These are phyloP conservation scores for Saitozyma podzolica DNA, from an alignment of 768 basidiomycete species.

Conservation along the genomic window DNA sequence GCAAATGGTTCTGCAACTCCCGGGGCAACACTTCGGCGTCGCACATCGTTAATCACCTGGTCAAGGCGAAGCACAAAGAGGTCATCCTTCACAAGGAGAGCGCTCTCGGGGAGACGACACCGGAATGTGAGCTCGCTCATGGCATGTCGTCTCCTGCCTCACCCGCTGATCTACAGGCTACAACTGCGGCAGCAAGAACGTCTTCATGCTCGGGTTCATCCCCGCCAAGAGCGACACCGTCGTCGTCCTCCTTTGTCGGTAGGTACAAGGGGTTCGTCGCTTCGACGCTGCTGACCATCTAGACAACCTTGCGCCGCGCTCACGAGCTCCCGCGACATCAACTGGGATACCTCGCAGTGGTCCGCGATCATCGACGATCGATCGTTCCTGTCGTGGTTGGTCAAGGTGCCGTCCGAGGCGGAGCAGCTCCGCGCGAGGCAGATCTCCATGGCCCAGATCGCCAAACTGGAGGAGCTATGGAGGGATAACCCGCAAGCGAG, in stretches of 20 bases:
- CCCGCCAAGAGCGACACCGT: constrained; percentile 99
- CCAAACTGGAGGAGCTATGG: constrained; percentile 96
- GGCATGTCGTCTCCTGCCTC: not conserved
- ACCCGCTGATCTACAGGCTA: constrained; percentile 57
- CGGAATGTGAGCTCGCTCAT: constrained; percentile 67
- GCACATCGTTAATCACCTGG: constrained; percentile 98
- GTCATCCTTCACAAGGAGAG: constrained; percentile 94
- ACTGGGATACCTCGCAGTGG: constrained; percentile 98
- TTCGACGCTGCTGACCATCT: constrained; percentile 6
- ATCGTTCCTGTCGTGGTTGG: constrained; percentile 98
- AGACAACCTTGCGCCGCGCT: constrained; percentile 98
- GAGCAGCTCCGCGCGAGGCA: constrained; percentile 95
- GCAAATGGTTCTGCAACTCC: constrained; percentile 83
- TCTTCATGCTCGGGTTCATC: constrained; percentile 99
- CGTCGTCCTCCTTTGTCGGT: constrained; percentile 92
- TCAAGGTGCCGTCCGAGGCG: constrained; percentile 93
- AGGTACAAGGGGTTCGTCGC: constrained; percentile 47
- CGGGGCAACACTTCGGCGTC: constrained; percentile 96
- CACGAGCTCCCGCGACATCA: constrained; percentile 84
- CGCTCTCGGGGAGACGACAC: constrained; percentile 93
- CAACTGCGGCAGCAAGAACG: constrained; percentile 98
- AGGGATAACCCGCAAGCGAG: constrained; percentile 92
- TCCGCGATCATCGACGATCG: constrained; percentile 98
- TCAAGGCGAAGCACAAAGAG: constrained; percentile 98
- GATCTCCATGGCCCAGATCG: constrained; percentile 95